phyloP scores from a whole-genome alignment of 2,329 filamentous ascomycete genomes.

The Sphaceloma murrayae region DNA sequence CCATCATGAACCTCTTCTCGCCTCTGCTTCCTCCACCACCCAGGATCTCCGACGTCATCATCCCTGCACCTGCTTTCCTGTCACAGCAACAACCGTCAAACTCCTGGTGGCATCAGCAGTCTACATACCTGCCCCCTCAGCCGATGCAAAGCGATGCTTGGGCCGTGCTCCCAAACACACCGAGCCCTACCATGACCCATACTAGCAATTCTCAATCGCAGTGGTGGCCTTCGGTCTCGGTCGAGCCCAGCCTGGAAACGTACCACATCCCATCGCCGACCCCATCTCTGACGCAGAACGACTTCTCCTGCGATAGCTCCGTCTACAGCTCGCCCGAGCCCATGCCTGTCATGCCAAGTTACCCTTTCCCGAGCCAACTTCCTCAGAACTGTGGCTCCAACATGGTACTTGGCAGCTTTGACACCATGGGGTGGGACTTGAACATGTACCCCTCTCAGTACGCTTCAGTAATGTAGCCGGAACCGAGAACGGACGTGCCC shows the following conservation, averaged over 20 bases:
- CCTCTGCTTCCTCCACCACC: slow-evolving; percentile 80
- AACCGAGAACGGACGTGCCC: slow-evolving; percentile 39
- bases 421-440: slow-evolving; percentile 77
- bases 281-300: slow-evolving; percentile 69
- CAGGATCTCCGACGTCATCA: slow-evolving; percentile 78
- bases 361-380: slow-evolving; percentile 80
- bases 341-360: slow-evolving; percentile 61
- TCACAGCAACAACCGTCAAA: slow-evolving; percentile 38
- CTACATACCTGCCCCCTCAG: slow-evolving; percentile 45
- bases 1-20: slow-evolving; percentile 73
- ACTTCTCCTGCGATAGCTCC: slow-evolving; percentile 45
- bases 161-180: slow-evolving; percentile 84
- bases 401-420: slow-evolving; percentile 51
- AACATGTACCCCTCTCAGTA: slow-evolving; percentile 67
- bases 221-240: slow-evolving; percentile 39
- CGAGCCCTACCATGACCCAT: slow-evolving; percentile 58
- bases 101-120: slow-evolving; percentile 75
- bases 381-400: slow-evolving; percentile 74
- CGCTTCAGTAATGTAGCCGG: slow-evolving; percentile 72
- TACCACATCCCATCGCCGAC: slow-evolving; percentile 65
- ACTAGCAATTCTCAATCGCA: slow-evolving; percentile 61
- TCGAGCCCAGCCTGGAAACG: slow-evolving; percentile 57
- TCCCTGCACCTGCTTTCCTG: slow-evolving; percentile 62
- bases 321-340: slow-evolving; percentile 70
- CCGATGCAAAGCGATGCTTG: slow-evolving; percentile 72